phyloP scores from a whole-genome alignment of 257 asterid species.

The Paulownia fortunei region DNA sequence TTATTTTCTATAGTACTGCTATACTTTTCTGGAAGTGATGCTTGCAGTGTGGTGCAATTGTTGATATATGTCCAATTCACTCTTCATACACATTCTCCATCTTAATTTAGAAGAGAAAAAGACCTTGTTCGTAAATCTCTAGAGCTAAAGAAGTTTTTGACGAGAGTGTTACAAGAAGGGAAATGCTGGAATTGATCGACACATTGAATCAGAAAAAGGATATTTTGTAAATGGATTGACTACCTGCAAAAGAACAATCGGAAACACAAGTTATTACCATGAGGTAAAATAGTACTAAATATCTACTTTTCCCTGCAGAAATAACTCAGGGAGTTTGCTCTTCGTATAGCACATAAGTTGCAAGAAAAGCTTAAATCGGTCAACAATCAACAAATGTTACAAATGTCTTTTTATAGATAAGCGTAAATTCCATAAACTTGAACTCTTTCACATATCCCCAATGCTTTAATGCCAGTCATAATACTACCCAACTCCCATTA shows the following conservation, averaged over 20 bases:
- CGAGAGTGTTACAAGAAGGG: background rate
- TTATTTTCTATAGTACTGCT: too few species aligned
- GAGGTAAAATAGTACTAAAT: background rate
- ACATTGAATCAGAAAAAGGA: conserved; percentile 53
- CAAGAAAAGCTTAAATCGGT: background rate
- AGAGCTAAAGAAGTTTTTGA: background rate
- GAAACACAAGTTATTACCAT: conserved; percentile 25
- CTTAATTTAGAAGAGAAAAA: background rate
- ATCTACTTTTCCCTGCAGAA: background rate
- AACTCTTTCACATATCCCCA: background rate
- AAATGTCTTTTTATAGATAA: too few species aligned
- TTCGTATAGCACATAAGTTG: background rate
- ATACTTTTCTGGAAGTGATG: too few species aligned
- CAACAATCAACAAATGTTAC: background rate
- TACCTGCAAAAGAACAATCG: conserved; percentile 58
- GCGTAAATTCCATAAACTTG: background rate
- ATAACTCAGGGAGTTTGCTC: background rate
- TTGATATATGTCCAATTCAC: too few species aligned
- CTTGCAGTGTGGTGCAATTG: too few species aligned
- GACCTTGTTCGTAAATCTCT: background rate
- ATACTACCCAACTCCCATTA: too few species aligned
- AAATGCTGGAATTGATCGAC: background rate
- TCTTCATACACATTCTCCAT: background rate
- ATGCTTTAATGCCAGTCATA: too few species aligned
- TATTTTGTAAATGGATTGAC: conserved; percentile 97